phyloP scores from a whole-genome alignment of 2,329 filamentous ascomycete genomes.

The Cordyceps militaris region DNA sequence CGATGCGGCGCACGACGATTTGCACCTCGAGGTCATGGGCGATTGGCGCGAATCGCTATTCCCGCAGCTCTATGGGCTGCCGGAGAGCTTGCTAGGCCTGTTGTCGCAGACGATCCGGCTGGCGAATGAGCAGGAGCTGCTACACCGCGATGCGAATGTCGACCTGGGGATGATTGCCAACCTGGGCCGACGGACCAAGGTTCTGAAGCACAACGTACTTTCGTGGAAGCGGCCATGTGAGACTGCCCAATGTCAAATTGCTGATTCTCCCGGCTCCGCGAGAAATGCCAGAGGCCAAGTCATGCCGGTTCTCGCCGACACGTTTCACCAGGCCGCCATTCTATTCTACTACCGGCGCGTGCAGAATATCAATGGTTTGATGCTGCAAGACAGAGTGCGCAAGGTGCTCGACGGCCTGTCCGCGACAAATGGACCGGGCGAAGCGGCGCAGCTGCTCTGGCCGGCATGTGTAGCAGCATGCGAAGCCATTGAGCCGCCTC shows the following conservation, averaged over 20 bases:
- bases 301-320: not conserved
- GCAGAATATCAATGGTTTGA: slow-evolving; percentile 8
- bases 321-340: slow-evolving; percentile 1
- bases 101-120: slow-evolving; percentile 7
- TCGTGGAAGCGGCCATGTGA: not conserved
- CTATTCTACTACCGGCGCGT: slow-evolving; percentile 6
- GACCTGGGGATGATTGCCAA: not conserved
- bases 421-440: not conserved
- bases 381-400: slow-evolving; percentile 1
- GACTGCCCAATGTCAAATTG: not conserved
- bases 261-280: not conserved
- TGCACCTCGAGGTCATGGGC: slow-evolving; percentile 3
- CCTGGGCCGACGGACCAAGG: not conserved
- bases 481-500: not conserved
- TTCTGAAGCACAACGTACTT: not conserved
- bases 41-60: not conserved
- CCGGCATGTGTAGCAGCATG: not conserved
- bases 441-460: not conserved
- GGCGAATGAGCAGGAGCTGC: slow-evolving; percentile 8
- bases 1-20: not conserved
- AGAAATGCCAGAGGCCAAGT: not conserved
- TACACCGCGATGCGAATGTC: not conserved
- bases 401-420: not conserved
- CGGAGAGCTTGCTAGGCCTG: slow-evolving; percentile 2
- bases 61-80: slow-evolving; percentile 1